Conservation (phyloP, 2,329 filamentous ascomycete species). For the Fusarium sp. region DNA sequence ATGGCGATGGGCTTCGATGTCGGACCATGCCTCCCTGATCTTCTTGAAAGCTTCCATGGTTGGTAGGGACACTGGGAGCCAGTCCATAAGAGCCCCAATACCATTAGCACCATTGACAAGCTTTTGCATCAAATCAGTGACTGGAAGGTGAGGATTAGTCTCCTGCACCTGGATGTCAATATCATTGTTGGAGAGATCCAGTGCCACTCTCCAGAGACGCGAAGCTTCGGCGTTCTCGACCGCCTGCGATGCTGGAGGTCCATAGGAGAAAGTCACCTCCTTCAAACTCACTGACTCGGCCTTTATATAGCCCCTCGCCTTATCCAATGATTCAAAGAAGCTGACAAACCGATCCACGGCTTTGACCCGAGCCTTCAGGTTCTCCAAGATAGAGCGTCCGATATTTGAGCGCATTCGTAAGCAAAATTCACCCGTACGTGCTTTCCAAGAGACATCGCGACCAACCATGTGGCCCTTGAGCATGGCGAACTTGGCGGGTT, state of each 20-base stretch:
- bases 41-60: slow-evolving; percentile 70
- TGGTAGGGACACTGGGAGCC: slow-evolving; percentile 70
- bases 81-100: slow-evolving; percentile 64
- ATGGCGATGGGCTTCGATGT: slow-evolving; percentile 53
- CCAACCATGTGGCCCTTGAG: slow-evolving; percentile 64
- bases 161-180: slow-evolving; percentile 69
- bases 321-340: slow-evolving; percentile 73
- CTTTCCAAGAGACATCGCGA: slow-evolving; percentile 70
- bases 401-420: slow-evolving; percentile 68
- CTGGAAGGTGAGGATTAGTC: slow-evolving; percentile 74
- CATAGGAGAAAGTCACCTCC: slow-evolving; percentile 76
- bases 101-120: slow-evolving; percentile 65
- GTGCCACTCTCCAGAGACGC: slow-evolving; percentile 61
- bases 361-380: slow-evolving; percentile 69
- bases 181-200: slow-evolving; percentile 65
- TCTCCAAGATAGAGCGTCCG: slow-evolving; percentile 67
- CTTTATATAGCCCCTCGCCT: slow-evolving; percentile 63
- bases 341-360: slow-evolving; percentile 76
- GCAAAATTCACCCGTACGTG: slow-evolving; percentile 69
- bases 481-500: slow-evolving; percentile 64
- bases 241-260: slow-evolving; percentile 41
- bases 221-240: not conserved
- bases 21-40: slow-evolving; percentile 67
- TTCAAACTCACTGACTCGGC: slow-evolving; percentile 70
- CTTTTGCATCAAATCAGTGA: slow-evolving; percentile 67